phyloP scores from a whole-genome alignment of 805 yeast genomes.

The Candida sithepensis region DNA sequence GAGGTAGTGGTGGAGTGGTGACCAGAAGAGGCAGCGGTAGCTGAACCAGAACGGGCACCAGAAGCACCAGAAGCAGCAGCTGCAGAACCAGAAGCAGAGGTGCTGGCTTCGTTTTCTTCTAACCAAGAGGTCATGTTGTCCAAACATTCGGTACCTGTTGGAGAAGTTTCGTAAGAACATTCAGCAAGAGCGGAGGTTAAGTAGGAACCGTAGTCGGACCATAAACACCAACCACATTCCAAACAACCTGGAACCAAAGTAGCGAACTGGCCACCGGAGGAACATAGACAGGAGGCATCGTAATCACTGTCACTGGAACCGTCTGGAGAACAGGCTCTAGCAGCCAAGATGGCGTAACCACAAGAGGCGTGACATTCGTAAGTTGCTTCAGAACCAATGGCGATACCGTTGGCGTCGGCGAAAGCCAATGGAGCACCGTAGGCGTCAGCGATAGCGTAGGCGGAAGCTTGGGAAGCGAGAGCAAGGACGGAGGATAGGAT shows the following conservation, averaged over 20 bases:
- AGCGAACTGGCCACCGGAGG: slow-evolving; percentile 23
- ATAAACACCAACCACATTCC: slow-evolving; percentile 38
- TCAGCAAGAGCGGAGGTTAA: slow-evolving; percentile 27
- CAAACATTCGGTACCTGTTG: slow-evolving; percentile 31
- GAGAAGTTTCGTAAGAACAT: slow-evolving; percentile 28
- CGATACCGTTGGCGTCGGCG: slow-evolving; percentile 22
- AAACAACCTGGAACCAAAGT: slow-evolving; percentile 28
- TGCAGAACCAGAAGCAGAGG: background rate
- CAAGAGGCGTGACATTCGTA: slow-evolving; percentile 32
- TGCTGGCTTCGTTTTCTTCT: background rate
- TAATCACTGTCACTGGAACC: slow-evolving; percentile 26
- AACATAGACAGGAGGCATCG: slow-evolving; percentile 30
- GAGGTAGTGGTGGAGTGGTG: background rate
- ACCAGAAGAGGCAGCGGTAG: background rate
- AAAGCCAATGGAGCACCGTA: slow-evolving; percentile 22
- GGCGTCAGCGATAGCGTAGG: slow-evolving; percentile 19
- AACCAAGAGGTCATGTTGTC: slow-evolving; percentile 6
- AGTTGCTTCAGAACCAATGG: slow-evolving; percentile 25
- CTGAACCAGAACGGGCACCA: background rate
- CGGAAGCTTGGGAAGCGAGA: slow-evolving; percentile 24
- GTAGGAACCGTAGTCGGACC: slow-evolving; percentile 31
- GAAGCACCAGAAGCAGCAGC: slow-evolving; percentile 1
- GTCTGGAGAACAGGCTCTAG: slow-evolving; percentile 28
- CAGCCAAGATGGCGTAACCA: slow-evolving; percentile 32
- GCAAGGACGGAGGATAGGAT: slow-evolving; percentile 6